Percentiles rank a stretch among this genome's conserved stretches.
These are phyloP conservation scores for Scedosporium dehoogii DNA, from an alignment of 2,329 filamentous ascomycete species.

Conservation along the genomic window DNA sequence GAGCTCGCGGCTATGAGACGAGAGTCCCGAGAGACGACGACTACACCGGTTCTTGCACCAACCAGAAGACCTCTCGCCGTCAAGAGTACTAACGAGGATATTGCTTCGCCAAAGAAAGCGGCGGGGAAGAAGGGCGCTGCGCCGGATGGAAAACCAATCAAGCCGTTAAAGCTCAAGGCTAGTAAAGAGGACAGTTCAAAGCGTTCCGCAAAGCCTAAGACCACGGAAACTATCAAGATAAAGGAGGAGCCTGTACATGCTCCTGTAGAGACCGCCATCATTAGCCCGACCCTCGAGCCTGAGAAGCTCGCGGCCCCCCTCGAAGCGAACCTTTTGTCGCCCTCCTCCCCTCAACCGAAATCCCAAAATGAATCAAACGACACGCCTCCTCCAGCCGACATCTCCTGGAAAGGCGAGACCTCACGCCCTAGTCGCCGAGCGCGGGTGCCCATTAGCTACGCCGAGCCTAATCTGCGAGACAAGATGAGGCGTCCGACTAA, in stretches of 20 bases:
- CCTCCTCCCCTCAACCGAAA: slow-evolving; percentile 39
- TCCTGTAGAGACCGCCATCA: not conserved
- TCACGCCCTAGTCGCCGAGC: slow-evolving; percentile 58
- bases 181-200: not conserved
- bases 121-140: slow-evolving; percentile 26
- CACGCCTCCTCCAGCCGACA: slow-evolving; percentile 50
- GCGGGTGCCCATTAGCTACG: slow-evolving; percentile 64
- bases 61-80: slow-evolving; percentile 39
- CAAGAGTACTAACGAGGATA: slow-evolving; percentile 51
- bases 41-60: slow-evolving; percentile 9
- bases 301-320: slow-evolving; percentile 4
- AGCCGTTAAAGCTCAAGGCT: slow-evolving; percentile 14
- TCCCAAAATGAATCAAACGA: slow-evolving; percentile 29
- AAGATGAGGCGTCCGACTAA: slow-evolving; percentile 79
- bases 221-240: slow-evolving; percentile 12
- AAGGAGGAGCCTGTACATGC: slow-evolving; percentile 8
- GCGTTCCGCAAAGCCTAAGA: slow-evolving; percentile 16
- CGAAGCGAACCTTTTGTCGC: slow-evolving; percentile 8
- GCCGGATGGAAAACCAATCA: slow-evolving; percentile 12
- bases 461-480: slow-evolving; percentile 68
- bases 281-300: slow-evolving; percentile 10
- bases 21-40: slow-evolving; percentile 23
- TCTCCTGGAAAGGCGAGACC: slow-evolving; percentile 44
- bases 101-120: slow-evolving; percentile 49
- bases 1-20: slow-evolving; percentile 31